Evolutionary conservation across 192 early-diverging fungal genomes (phyloP), one percentile per base, ranked within the genome.

Genomic region (Cladochytrium replicatum): DNA sequence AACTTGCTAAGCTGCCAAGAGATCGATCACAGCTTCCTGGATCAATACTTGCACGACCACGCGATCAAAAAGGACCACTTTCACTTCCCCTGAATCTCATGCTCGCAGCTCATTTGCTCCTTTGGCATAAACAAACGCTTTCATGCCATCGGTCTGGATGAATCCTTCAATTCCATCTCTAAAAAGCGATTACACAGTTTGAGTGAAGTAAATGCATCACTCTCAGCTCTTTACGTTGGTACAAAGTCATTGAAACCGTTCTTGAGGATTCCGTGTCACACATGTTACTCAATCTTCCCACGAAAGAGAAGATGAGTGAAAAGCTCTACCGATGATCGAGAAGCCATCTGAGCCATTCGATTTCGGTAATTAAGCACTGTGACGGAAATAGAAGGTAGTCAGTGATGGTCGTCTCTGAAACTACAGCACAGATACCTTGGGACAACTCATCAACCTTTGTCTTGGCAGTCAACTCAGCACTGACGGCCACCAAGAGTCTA

Each of bases 231-330:
- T 37, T 69, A 84, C 66, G 66, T 78, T 28, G 91, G 96, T 32
- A 97, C 83, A 39, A 99, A 68, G 5, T 91, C 92, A 32, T 81
- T 71, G 50, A 97, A 91, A 4, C 93, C 96, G 63, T 97, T 99
- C 63, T 94, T 89, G 48, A 97, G 81, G 24, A 86, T 86, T 5
- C 97, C 87, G 59, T 88, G 91, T 5, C 82, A 93, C 45, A 84
- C 80, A 57, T 92, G 87, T 28, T 81, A 69, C 28, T 91, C 69
- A 11, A 61, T 75, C 74, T 96, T 99, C 58, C 82, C 83, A 66
- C 85, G 90, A 73, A 99, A 99, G 72, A 89, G 97, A 48, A 97
- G 50, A 48, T 92, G 82, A 0, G 96, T 99, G 74, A 83, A 96
- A 7, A 99, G 74, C 71, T 99, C 96, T 7, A 93, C 96, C 1